Base-by-base conservation (phyloP, 352 stramenopile genomes). In the Phytophthora fragariae region DNA sequence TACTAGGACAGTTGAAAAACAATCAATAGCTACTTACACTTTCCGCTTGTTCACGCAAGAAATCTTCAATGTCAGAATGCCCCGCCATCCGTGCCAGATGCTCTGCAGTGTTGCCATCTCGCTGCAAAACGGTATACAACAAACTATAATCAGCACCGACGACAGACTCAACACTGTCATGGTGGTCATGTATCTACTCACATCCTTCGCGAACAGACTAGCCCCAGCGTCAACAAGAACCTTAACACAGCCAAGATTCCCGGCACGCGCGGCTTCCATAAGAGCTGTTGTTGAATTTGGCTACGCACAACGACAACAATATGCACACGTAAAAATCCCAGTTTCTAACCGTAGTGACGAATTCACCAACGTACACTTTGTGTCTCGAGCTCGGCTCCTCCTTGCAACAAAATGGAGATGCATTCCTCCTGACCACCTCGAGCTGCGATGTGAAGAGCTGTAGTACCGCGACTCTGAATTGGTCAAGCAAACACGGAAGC, bases 251-350 rank as follows among this genome's bases (percentile, higher is more conserved):
- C 83, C 84, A 5, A 95, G 76, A 56, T 95, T 93, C 35, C 88
- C 89, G 11, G 88, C 89, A 33, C 89, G 88, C 27, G 89, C 89
- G 56, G 89, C 89, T 85, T 96, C 89, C 89, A 96, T 96, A 37
- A 96, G 64, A 15, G 89, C 89, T n/a, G 89, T 96, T 19, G 89
- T 96, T 21, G 85, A 93, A 66, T 95, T 96, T 10, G 89, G 86
- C 88, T 96, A 59, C 1, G 21, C 27, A 31, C 27, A 75, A 67
- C 6, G 0, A 47, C n/a, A 24, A 52, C 33, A 24, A 58, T n/a
- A 57, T 29, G 8, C 21, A 8, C 29, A 19, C n/a, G 29, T 60
- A 59, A 57, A 11, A 56, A 57, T 10, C 31, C 52, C 50, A 35
- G 2, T 21, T 19, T 37, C 29, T 24, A 10, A 61, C 5, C 11